Evolutionary conservation across 2,329 filamentous ascomycete species (phyloP).

Genomic region (Neopestalotiopsis sp.): DNA sequence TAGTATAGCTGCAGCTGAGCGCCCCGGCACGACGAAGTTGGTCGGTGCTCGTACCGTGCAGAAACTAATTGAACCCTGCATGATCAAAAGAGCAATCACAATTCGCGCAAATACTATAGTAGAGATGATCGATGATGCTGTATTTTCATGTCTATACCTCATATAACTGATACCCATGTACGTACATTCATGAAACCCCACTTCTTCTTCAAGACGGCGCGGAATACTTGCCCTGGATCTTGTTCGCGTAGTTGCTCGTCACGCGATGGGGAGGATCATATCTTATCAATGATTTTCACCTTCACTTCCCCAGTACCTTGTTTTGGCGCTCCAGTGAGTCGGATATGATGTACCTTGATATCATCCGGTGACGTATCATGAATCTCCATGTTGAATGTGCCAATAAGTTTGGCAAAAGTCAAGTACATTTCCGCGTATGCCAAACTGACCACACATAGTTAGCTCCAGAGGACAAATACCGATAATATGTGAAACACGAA

Average conservation of each 20-base stretch:
- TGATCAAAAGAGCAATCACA: too few relatives aligned
- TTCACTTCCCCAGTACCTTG: not conserved
- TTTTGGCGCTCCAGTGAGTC: constrained; percentile 3
- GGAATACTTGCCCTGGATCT: not conserved
- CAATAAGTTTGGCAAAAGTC: constrained; percentile 9
- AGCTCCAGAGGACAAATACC: not conserved
- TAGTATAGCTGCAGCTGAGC: too few relatives aligned
- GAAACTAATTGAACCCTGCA: too few relatives aligned
- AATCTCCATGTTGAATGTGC: constrained; percentile 11
- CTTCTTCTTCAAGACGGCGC: not conserved
- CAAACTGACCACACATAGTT: not conserved
- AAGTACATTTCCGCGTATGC: constrained; percentile 11
- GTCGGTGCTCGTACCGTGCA: too few relatives aligned
- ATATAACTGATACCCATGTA: not conserved
- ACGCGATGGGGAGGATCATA: not conserved
- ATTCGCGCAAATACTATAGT: too few relatives aligned
- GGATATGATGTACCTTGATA: constrained; percentile 4
- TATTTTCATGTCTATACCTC: not conserved
- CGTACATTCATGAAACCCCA: not conserved
- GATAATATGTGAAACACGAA: not conserved
- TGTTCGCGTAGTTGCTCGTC: not conserved
- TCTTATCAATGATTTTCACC: constrained; percentile 7
- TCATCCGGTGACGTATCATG: not conserved
- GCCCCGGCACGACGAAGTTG: too few relatives aligned
- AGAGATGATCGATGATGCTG: too few relatives aligned